These are phyloP conservation scores for Metschnikowia hibisci DNA, from an alignment of 805 yeast species.

Conservation along the genomic window DNA sequence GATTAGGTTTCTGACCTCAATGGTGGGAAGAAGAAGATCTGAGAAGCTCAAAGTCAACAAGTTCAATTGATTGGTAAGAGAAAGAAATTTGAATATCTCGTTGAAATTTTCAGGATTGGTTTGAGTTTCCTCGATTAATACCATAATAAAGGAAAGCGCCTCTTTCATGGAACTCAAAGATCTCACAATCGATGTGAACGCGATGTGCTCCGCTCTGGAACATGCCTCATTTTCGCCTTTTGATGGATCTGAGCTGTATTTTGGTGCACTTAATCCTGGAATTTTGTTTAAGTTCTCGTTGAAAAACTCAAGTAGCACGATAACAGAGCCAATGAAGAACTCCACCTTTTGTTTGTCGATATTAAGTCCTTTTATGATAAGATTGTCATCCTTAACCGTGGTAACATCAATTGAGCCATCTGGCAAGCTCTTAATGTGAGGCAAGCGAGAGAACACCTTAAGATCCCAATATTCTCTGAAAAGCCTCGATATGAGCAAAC, in stretches of 20 bases:
- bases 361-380: conserved; percentile 42
- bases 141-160: conserved; percentile 82
- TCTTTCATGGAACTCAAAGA: conserved; percentile 78
- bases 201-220: conserved; percentile 86
- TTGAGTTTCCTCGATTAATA: conserved; percentile 70
- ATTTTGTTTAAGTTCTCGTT: conserved; percentile 58
- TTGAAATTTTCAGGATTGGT: conserved; percentile 43
- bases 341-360: conserved; percentile 54
- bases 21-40: conserved; percentile 72
- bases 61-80: conserved; percentile 63
- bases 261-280: conserved; percentile 59
- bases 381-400: conserved; percentile 42
- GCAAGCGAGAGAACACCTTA: conserved; percentile 55
- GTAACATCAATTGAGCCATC: conserved; percentile 36
- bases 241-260: conserved; percentile 46
- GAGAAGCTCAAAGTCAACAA: conserved; percentile 65
- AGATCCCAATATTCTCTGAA: conserved; percentile 76
- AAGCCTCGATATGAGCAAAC: conserved; percentile 71
- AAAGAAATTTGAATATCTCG: conserved; percentile 66
- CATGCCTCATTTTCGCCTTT: conserved; percentile 61
- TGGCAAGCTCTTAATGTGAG: conserved; percentile 35
- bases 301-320: conserved; percentile 67
- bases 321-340: conserved; percentile 64
- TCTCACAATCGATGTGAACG: conserved; percentile 71
- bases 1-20: conserved; percentile 58